A percentile compares a stretch with the other conserved stretches of the same genome.
Conservation (phyloP, 1,284 basidiomycete species). For the Psilocybe mexicana region DNA sequence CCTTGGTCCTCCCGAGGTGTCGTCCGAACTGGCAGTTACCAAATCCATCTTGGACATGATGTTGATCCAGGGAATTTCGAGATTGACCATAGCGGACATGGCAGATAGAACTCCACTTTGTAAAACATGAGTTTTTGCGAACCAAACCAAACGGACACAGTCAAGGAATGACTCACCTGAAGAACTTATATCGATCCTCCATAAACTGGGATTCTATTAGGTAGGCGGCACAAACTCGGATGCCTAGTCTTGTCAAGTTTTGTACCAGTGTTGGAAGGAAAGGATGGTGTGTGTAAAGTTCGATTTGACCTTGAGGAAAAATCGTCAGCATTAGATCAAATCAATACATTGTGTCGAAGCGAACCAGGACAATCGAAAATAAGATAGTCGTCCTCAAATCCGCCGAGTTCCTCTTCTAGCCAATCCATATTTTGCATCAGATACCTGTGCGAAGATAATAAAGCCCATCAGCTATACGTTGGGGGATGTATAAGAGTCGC, state of each 20-base stretch:
- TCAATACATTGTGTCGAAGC: constrained; percentile 18
- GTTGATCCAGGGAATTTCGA: constrained; percentile 97
- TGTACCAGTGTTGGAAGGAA: constrained; percentile 89
- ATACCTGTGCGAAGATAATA: constrained; percentile 59
- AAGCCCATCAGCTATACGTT: neutral
- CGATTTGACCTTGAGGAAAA: constrained; percentile 80
- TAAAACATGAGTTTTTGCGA: neutral
- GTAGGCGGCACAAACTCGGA: constrained; percentile 85
- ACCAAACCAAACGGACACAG: neutral
- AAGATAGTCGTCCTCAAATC: constrained; percentile 96
- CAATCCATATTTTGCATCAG: constrained; percentile 97
- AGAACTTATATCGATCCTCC: constrained; percentile 99
- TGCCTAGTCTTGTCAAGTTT: constrained; percentile 67
- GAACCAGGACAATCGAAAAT: constrained; percentile 96
- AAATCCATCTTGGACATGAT: constrained; percentile 99
- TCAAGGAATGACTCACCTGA: constrained; percentile 54
- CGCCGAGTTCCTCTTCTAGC: constrained; percentile 96
- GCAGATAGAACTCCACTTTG: constrained; percentile 92
- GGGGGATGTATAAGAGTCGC: constrained; percentile 4
- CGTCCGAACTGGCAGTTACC: constrained; percentile 67
- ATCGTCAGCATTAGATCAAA: neutral
- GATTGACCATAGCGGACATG: constrained; percentile 98
- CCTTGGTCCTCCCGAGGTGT: constrained; percentile 59
- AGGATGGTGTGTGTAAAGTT: constrained; percentile 98
- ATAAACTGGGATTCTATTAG: constrained; percentile 98